Percentiles rank a stretch among this genome's conserved stretches.
Conservation (phyloP, 2,329 filamentous ascomycete species). For the Fusarium aywerte region DNA sequence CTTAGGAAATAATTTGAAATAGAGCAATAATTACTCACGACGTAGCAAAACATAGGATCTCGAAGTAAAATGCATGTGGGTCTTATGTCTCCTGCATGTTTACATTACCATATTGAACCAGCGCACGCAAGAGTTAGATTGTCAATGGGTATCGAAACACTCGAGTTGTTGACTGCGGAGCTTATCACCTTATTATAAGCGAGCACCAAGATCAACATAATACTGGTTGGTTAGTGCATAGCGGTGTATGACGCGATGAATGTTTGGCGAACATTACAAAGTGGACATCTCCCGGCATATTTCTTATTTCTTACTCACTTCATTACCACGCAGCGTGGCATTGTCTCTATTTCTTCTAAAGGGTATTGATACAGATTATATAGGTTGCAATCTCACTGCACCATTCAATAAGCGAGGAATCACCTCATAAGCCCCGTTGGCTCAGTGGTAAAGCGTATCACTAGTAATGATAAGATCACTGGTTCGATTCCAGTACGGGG, state of each 20-base stretch:
- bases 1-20: too few species aligned
- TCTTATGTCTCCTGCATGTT: too few species aligned
- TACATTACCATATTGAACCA: too few species aligned
- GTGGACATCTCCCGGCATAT: background rate
- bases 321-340: background rate
- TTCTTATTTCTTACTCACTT: too few species aligned
- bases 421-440: constrained; percentile 40
- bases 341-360: fast-evolving
- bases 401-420: constrained; percentile 2
- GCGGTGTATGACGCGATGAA: background rate
- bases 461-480: constrained; percentile 44
- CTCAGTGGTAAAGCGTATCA: constrained; percentile 45
- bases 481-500: constrained; percentile 43
- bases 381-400: fast-evolving
- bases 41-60: too few species aligned
- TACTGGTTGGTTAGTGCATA: background rate
- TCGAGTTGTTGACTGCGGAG: background rate
- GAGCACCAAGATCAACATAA: background rate
- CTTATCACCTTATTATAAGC: background rate
- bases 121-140: background rate
- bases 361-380: background rate
- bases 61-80: too few species aligned
- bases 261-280: background rate
- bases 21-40: too few species aligned
- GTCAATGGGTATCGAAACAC: background rate